Evolutionary conservation across 371 early-diverging fungal genomes (phyloP).

Genomic region (Mucor indicus): DNA sequence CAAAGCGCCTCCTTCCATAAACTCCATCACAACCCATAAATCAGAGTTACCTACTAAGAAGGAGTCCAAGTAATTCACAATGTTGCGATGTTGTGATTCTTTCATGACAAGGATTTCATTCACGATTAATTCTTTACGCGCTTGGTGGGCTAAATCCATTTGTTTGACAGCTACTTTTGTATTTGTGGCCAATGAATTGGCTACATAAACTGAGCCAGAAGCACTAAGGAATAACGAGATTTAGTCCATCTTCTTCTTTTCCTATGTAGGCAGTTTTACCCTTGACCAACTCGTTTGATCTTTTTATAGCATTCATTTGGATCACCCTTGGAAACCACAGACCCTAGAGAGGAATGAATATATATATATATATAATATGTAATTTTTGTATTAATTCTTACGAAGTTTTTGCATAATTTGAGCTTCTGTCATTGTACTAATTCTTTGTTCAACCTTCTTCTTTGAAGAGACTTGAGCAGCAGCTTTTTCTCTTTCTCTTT

Average conservation of each 20-base stretch:
- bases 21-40: constrained; percentile 98
- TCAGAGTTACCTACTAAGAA: constrained; percentile 81
- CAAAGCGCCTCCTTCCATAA: constrained; percentile 97
- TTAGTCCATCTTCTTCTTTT: background rate
- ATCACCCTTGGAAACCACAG: constrained; percentile 85
- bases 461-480: constrained; percentile 31
- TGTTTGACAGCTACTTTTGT: constrained; percentile 94
- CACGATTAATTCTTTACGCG: constrained; percentile 91
- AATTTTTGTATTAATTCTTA: constrained; percentile 12
- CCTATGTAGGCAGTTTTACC: constrained; percentile 45
- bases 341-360: constrained; percentile 15
- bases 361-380: too few relatives aligned
- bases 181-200: constrained; percentile 62
- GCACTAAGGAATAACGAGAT: constrained; percentile 59
- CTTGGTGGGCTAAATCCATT: constrained; percentile 92
- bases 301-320: constrained; percentile 84
- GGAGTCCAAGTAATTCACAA: constrained; percentile 91
- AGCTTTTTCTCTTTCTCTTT: constrained; percentile 39
- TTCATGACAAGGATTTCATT: constrained; percentile 97
- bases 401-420: constrained; percentile 90
- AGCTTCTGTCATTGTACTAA: constrained; percentile 84
- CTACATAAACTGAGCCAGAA: constrained; percentile 94
- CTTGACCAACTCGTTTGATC: constrained; percentile 94
- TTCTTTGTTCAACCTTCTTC: constrained; percentile 65
- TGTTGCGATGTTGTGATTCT: constrained; percentile 91